phyloP scores from a whole-genome alignment of 2,329 filamentous ascomycete species.

The Diplodia mutila region DNA sequence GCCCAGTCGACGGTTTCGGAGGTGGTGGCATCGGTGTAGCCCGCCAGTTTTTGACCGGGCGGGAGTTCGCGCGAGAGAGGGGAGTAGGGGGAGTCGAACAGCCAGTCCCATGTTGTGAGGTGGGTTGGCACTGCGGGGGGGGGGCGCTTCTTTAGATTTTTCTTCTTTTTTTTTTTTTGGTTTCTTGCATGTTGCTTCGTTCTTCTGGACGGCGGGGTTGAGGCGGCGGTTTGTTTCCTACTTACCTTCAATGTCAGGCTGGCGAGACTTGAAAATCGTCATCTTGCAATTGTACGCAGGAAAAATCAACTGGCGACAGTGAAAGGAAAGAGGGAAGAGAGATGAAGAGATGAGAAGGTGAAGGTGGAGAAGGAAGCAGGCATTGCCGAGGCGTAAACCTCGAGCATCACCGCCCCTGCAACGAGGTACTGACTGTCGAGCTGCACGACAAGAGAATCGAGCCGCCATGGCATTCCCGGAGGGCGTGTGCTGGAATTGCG shows the following conservation, averaged over 20 bases:
- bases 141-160: not conserved
- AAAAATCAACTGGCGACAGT: not conserved
- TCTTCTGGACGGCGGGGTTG: not conserved
- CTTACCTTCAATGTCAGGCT: slow-evolving; percentile 48
- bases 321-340: not conserved
- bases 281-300: slow-evolving; percentile 30
- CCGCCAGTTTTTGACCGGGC: slow-evolving; percentile 45
- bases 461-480: not conserved
- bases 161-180: no score
- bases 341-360: not conserved
- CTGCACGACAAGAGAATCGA: not conserved
- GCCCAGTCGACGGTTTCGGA: slow-evolving; percentile 62
- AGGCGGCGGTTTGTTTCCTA: not conserved
- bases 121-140: slow-evolving; percentile 53
- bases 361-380: slow-evolving; percentile 3
- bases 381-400: slow-evolving; percentile 3
- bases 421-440: not conserved
- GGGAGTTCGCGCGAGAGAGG: slow-evolving; percentile 48
- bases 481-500: not conserved
- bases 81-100: slow-evolving; percentile 61
- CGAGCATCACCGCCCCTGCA: not conserved
- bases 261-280: slow-evolving; percentile 48
- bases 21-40: slow-evolving; percentile 63
- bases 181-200: not conserved
- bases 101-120: slow-evolving; percentile 64